phyloP scores from a whole-genome alignment of 2,329 filamentous ascomycete genomes.

The Aspergillus latus region DNA sequence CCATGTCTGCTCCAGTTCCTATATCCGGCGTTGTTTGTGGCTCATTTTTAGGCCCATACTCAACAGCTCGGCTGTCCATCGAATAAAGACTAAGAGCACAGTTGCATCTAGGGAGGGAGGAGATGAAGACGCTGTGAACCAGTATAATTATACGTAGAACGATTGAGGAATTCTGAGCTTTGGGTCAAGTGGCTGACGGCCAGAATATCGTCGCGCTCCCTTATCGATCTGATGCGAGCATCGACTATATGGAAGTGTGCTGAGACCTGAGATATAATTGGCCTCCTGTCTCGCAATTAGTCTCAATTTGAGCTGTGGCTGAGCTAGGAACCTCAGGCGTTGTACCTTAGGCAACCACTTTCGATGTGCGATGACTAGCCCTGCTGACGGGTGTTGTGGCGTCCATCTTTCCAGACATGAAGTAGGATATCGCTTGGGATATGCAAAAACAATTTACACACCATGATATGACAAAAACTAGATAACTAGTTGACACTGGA shows the following conservation, averaged over 20 bases:
- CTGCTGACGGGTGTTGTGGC: constrained; percentile 10
- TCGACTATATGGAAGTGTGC: background rate
- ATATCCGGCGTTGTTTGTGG: background rate
- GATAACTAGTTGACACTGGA: background rate
- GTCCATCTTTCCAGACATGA: background rate
- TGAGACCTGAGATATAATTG: background rate
- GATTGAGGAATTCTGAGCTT: background rate
- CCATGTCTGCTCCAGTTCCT: background rate
- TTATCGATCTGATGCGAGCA: background rate
- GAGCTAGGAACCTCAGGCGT: background rate
- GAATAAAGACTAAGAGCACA: background rate
- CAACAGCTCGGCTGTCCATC: background rate
- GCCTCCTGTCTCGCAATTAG: background rate
- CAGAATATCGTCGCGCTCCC: background rate
- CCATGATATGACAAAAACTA: background rate
- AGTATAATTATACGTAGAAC: background rate
- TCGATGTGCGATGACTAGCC: constrained; percentile 12
- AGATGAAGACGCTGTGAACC: background rate
- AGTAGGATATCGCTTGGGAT: background rate
- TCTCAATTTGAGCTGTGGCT: constrained; percentile 19
- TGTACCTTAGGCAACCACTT: constrained; percentile 19
- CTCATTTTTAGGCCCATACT: background rate
- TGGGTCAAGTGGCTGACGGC: background rate
- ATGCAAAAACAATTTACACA: background rate
- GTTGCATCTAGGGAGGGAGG: background rate